Base-by-base conservation (phyloP, 2,329 filamentous ascomycete species). In the Colletotrichum horii region DNA sequence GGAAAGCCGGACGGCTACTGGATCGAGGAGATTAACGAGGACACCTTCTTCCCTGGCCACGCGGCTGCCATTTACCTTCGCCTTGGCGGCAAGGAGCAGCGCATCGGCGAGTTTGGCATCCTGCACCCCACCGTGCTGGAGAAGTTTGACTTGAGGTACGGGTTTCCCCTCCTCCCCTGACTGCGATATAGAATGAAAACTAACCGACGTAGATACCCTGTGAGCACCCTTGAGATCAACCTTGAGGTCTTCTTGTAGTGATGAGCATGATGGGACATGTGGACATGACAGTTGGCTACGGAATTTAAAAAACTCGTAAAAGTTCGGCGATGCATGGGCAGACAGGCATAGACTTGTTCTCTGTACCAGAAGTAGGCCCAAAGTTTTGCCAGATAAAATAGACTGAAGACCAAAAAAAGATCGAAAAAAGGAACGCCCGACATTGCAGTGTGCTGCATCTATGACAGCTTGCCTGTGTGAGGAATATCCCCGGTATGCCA, bases 211-310 rank as follows among this genome's bases (percentile, higher is more conserved):
- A 94, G 92, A 88, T 96, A 96, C 88, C 96, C 97, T 56, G 96
- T 98, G 80, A 98, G 96, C 87, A 96, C 95, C 58, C 87, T 99
- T 79, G 97, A 99, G 88, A 91, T 99, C 83, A 98, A 98, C 85
- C 91, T 98, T 36, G 96, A 98, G 86, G 92, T 94, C 79, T 97
- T 99, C 90, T 89, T 98, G 87, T 98, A 89, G 84, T 82, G 68
- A 74, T 32, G 52, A 70, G 74, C 58, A 74, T 73, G 70, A 75
- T 66, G 71, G 74, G 61, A 66, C 60, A 75, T 62, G 43, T 52
- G 72, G 69, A 70, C 38, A 71, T 70, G 74, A 76, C 7, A 61
- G 36, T 71, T 75, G 66, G 74, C 71, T 61, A 52, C 43, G 74
- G 66, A 65, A 64, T 56, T 16, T 16, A 12, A n/a, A 62, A 43